Conservation (phyloP, 768 basidiomycete species). For the Termitomyces sp. region DNA sequence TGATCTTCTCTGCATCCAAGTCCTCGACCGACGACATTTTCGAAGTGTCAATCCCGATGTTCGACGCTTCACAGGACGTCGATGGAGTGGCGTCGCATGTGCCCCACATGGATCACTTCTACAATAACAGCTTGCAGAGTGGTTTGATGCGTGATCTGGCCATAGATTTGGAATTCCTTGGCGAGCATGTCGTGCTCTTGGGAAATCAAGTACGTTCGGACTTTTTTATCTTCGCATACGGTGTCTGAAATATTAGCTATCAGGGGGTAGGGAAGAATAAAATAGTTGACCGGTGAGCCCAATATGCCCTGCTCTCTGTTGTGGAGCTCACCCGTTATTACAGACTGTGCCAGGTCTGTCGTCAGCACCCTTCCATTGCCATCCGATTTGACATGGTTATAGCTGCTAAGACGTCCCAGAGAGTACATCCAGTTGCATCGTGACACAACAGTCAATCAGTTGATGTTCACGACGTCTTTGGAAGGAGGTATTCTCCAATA, state of each 20-base stretch:
- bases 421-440: constrained; percentile 72
- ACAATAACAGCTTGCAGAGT: constrained; percentile 66
- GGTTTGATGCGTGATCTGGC: constrained; percentile 65
- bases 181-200: constrained; percentile 61
- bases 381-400: not conserved
- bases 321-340: constrained; percentile 1
- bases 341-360: constrained; percentile 52
- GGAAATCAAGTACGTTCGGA: constrained; percentile 55
- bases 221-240: not conserved
- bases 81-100: constrained; percentile 56
- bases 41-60: constrained; percentile 42
- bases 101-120: constrained; percentile 68
- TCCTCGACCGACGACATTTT: constrained; percentile 26
- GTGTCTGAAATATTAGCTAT: not conserved
- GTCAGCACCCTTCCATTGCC: not conserved
- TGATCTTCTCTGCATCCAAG: constrained; percentile 47
- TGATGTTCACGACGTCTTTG: constrained; percentile 66
- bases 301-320: not conserved
- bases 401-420: constrained; percentile 58
- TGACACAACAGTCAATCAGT: constrained; percentile 67
- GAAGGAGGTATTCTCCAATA: constrained; percentile 56
- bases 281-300: constrained; percentile 53
- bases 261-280: constrained; percentile 73
- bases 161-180: constrained; percentile 56
- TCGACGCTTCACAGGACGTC: constrained; percentile 45